phyloP scores from a whole-genome alignment of 1,139 yeast species.

The Debaryomycetaceae sp. region DNA sequence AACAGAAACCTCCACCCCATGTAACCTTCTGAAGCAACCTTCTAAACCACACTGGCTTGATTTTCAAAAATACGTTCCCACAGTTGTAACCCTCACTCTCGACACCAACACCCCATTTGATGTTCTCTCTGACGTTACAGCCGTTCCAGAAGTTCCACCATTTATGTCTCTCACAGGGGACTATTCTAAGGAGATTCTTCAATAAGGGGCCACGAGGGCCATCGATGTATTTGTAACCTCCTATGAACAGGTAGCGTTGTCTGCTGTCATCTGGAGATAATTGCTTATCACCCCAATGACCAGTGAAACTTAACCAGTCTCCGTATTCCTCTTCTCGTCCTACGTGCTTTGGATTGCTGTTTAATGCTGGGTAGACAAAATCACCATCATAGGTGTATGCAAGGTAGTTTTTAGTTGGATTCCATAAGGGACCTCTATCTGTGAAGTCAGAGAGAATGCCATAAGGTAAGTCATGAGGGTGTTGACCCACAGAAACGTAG shows the following conservation, averaged over 20 bases:
- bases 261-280: slow-evolving; percentile 66
- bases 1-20: slow-evolving; percentile 72
- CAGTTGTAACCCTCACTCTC: slow-evolving; percentile 78
- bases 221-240: slow-evolving; percentile 84
- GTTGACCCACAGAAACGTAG: slow-evolving; percentile 94
- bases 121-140: slow-evolving; percentile 71
- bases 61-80: slow-evolving; percentile 54
- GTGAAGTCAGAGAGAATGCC: slow-evolving; percentile 89
- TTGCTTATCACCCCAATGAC: slow-evolving; percentile 89
- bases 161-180: slow-evolving; percentile 79
- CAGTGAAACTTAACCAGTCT: slow-evolving; percentile 76
- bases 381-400: slow-evolving; percentile 76
- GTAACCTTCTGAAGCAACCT: slow-evolving; percentile 50
- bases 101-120: slow-evolving; percentile 82
- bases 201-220: slow-evolving; percentile 90
- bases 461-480: slow-evolving; percentile 91
- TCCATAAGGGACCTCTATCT: slow-evolving; percentile 94
- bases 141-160: slow-evolving; percentile 83
- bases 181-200: slow-evolving; percentile 65
- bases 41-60: slow-evolving; percentile 50
- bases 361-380: slow-evolving; percentile 38
- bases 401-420: slow-evolving; percentile 75
- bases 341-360: slow-evolving; percentile 38
- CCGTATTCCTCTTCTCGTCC: slow-evolving; percentile 66
- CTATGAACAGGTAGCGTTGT: slow-evolving; percentile 76